Conservation (phyloP, 2,329 filamentous ascomycete genomes). For the Xylariaceae sp. region DNA sequence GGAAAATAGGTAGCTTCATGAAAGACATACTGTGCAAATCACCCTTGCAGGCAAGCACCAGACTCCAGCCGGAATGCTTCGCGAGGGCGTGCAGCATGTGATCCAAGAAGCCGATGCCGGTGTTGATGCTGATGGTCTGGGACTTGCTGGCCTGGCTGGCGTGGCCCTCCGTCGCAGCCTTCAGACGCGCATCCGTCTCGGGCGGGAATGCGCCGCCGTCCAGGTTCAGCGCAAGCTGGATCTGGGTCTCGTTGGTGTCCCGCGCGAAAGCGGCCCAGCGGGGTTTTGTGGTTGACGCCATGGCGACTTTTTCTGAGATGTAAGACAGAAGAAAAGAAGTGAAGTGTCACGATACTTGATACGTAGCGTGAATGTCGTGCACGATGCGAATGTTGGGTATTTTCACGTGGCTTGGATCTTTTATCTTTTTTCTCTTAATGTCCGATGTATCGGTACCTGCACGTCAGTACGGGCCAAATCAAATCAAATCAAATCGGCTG, state of each 20-base stretch:
- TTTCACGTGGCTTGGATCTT: background rate
- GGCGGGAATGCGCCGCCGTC: slow-evolving; percentile 78
- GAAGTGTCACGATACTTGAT: background rate
- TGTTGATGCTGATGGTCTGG: slow-evolving; percentile 82
- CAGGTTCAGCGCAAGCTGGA: slow-evolving; percentile 85
- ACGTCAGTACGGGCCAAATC: too few species aligned
- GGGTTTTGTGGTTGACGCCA: slow-evolving; percentile 29
- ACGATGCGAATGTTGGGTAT: background rate
- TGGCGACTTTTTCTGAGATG: slow-evolving; percentile 8
- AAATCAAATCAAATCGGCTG: too few species aligned
- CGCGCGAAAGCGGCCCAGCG: slow-evolving; percentile 77
- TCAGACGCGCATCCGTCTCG: slow-evolving; percentile 53
- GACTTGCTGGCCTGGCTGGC: slow-evolving; percentile 78
- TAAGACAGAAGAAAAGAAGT: background rate
- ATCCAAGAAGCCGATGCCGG: slow-evolving; percentile 94
- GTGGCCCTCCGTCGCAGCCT: slow-evolving; percentile 56
- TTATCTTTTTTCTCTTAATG: background rate
- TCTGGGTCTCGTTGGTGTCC: slow-evolving; percentile 97
- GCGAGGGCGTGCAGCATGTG: slow-evolving; percentile 97
- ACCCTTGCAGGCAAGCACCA: slow-evolving; percentile 75
- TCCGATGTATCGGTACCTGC: background rate
- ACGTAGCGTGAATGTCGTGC: background rate
- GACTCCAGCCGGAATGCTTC: slow-evolving; percentile 92
- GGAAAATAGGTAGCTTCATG: background rate
- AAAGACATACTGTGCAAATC: slow-evolving; percentile 75